Conservation (phyloP, 768 basidiomycete species). For the Lactarius akahatsu region DNA sequence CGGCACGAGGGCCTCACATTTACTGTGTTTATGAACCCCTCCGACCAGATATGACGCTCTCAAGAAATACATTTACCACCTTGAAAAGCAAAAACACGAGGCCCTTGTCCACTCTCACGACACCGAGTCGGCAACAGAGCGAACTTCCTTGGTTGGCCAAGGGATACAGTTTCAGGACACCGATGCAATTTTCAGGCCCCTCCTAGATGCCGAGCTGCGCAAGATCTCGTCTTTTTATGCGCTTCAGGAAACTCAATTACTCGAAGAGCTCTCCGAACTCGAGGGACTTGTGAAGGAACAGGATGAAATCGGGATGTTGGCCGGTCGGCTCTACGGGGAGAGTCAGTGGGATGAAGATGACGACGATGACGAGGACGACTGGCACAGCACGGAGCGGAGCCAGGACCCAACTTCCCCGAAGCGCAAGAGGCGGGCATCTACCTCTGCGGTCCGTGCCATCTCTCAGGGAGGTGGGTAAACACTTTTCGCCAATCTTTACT, state of each 20-base stretch:
- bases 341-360: slow-evolving; percentile 50
- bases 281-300: slow-evolving; percentile 57
- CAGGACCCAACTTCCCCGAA: slow-evolving; percentile 39
- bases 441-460: slow-evolving; percentile 23
- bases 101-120: slow-evolving; percentile 45
- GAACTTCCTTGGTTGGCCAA: slow-evolving; percentile 51
- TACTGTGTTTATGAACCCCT: not conserved
- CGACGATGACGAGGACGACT: slow-evolving; percentile 48
- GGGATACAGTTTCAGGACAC: slow-evolving; percentile 39
- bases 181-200: slow-evolving; percentile 63
- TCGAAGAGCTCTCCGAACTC: slow-evolving; percentile 56
- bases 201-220: slow-evolving; percentile 77
- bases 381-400: slow-evolving; percentile 31
- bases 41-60: slow-evolving; percentile 71
- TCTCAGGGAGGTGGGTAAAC: slow-evolving; percentile 23
- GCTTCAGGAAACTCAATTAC: slow-evolving; percentile 68
- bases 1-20: not conserved
- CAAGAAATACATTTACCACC: slow-evolving; percentile 82
- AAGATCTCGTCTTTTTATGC: slow-evolving; percentile 83
- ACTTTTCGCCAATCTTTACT: not conserved
- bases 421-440: slow-evolving; percentile 34
- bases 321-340: slow-evolving; percentile 52
- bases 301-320: slow-evolving; percentile 57
- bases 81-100: slow-evolving; percentile 72
- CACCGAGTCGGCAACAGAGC: slow-evolving; percentile 61